A percentile compares a stretch with the other conserved stretches of the same genome.
Conservation (phyloP, 176 grass and related monocot genomes). For the Musa schizocarpa region DNA sequence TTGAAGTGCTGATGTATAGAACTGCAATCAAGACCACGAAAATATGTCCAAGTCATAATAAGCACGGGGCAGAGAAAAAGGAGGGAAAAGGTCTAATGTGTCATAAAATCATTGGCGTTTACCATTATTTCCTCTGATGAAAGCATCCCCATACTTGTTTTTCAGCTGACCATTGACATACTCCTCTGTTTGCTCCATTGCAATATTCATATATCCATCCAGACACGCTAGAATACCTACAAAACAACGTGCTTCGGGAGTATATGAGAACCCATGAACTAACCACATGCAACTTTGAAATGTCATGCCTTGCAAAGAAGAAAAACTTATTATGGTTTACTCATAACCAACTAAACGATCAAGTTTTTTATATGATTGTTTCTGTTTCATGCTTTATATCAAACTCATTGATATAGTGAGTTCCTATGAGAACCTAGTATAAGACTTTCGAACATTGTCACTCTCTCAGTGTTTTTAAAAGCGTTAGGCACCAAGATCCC, state of each 20-base stretch:
- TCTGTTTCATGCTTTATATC: no score
- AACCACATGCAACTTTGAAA: no score
- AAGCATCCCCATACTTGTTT: conserved; percentile 97
- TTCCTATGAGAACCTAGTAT: no score
- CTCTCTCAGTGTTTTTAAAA: no score
- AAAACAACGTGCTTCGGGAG: not conserved
- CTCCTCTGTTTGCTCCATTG: conserved; percentile 97
- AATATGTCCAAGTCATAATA: not conserved
- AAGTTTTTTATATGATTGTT: no score
- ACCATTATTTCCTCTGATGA: conserved; percentile 99
- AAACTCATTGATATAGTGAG: no score
- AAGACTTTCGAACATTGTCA: no score
- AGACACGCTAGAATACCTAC: conserved; percentile 85
- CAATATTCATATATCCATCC: conserved; percentile 97
- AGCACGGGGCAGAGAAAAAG: not conserved
- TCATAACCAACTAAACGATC: no score
- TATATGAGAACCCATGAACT: not conserved
- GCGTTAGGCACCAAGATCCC: no score
- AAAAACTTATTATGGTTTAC: no score
- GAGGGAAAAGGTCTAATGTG: not conserved
- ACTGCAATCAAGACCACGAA: conserved; percentile 38
- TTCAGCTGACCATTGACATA: conserved; percentile 90
- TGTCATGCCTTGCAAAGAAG: no score
- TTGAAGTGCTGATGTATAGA: conserved; percentile 83
- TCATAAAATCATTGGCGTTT: not conserved